phyloP scores from a whole-genome alignment of 331 rosid genomes.

The Arachis monticola region DNA sequence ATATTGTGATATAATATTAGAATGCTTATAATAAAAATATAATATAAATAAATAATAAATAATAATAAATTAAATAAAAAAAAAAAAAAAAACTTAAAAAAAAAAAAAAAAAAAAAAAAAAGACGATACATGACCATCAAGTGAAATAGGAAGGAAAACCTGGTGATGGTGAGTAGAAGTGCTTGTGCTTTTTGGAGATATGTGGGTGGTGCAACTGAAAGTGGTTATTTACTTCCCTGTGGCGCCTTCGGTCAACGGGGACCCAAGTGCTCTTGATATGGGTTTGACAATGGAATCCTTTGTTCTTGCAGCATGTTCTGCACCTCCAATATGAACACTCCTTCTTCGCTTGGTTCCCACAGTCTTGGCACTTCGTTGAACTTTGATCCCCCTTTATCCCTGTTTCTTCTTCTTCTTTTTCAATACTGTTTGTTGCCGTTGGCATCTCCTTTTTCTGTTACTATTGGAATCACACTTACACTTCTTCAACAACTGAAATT shows the following conservation, averaged over 20 bases:
- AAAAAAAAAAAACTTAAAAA: too few relatives aligned
- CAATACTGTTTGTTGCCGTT: neutral
- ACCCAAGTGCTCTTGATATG: conserved; percentile 75
- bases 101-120: too few relatives aligned
- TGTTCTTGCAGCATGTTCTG: conserved; percentile 72
- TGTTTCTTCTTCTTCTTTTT: too few relatives aligned
- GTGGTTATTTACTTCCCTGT: conserved; percentile 18
- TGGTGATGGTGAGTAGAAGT: too few relatives aligned
- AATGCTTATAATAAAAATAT: too few relatives aligned
- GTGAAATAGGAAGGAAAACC: too few relatives aligned
- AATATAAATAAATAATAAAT: too few relatives aligned
- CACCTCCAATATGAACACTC: conserved; percentile 63
- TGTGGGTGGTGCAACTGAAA: conserved; percentile 21
- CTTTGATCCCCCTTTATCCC: neutral
- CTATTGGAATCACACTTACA: neutral
- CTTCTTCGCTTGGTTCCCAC: conserved; percentile 78
- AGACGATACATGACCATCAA: too few relatives aligned
- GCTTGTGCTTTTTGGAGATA: conserved; percentile 35
- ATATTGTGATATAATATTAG: too few relatives aligned
- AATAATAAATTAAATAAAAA: too few relatives aligned
- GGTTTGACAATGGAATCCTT: conserved; percentile 66
- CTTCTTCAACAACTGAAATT: neutral
- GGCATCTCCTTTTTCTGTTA: conserved; percentile 18
- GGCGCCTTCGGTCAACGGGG: conserved; percentile 52
- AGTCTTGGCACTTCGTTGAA: conserved; percentile 59